phyloP scores from a whole-genome alignment of 306 rosid genomes.

The Malus sieversii region DNA sequence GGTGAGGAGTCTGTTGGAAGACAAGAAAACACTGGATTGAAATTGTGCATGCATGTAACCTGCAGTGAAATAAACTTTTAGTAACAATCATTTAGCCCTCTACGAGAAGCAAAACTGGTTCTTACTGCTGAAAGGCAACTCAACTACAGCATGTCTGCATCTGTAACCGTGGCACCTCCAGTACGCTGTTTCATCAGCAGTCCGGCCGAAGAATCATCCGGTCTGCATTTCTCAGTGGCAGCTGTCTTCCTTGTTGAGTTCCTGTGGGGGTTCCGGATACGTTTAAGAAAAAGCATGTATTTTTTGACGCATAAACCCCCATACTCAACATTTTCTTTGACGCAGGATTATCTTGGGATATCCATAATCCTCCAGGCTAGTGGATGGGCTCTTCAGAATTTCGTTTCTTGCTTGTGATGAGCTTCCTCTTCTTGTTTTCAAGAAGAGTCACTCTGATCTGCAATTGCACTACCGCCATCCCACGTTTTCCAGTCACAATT shows the following conservation, averaged over 20 bases:
- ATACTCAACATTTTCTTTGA: slow-evolving; percentile 98
- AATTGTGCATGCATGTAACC: slow-evolving; percentile 2
- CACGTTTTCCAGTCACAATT: slow-evolving; percentile 67
- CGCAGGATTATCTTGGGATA: slow-evolving; percentile 97
- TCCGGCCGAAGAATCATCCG: slow-evolving; percentile 12
- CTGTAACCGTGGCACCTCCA: slow-evolving; percentile 8
- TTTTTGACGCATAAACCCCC: slow-evolving; percentile 74
- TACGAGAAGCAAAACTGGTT: slow-evolving; percentile 7
- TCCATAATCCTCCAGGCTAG: slow-evolving; percentile 78
- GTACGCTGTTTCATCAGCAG: slow-evolving; percentile 15
- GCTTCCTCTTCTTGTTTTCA: slow-evolving; percentile 62
- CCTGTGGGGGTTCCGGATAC: slow-evolving; percentile 59
- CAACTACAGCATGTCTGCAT: slow-evolving; percentile 17
- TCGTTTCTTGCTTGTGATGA: slow-evolving; percentile 58
- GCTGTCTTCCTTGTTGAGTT: slow-evolving; percentile 51
- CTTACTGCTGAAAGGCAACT: slow-evolving; percentile 22
- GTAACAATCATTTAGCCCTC: not conserved
- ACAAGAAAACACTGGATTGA: not conserved
- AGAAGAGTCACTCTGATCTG: slow-evolving; percentile 69
- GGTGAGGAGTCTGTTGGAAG: not conserved
- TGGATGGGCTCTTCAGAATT: slow-evolving; percentile 81
- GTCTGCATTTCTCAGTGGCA: slow-evolving; percentile 24
- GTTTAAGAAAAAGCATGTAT: slow-evolving; percentile 42
- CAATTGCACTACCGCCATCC: slow-evolving; percentile 66
- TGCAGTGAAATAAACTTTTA: not conserved